A percentile compares a stretch with the other conserved stretches of the same genome.
phyloP scores from a whole-genome alignment of 1,284 basidiomycete species.

The Dichomitus squalens region DNA sequence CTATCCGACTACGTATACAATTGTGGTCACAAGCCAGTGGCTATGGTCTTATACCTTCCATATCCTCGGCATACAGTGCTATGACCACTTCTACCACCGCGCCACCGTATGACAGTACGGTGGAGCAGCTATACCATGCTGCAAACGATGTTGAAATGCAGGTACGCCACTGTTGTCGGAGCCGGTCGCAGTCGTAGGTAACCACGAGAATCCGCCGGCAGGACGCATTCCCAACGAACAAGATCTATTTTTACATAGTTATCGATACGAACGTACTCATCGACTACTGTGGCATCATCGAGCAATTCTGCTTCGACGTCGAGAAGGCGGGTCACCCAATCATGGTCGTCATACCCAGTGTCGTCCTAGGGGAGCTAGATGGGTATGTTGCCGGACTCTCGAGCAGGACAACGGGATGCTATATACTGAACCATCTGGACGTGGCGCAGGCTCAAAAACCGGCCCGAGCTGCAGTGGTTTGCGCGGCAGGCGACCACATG shows the following conservation, averaged over 20 bases:
- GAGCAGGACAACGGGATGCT: too few species aligned
- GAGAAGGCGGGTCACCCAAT: slow-evolving; percentile 52
- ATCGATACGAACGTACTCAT: slow-evolving; percentile 77
- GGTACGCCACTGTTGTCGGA: slow-evolving; percentile 37
- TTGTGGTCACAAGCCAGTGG: neutral
- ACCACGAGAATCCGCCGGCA: neutral
- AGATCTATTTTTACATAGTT: slow-evolving; percentile 47
- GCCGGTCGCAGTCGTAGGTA: too few species aligned
- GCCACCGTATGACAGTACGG: slow-evolving; percentile 38
- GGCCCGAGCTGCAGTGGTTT: slow-evolving; percentile 58
- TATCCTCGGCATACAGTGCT: neutral
- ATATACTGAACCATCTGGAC: neutral
- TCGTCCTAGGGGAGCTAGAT: slow-evolving; percentile 75
- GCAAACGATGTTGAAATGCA: slow-evolving; percentile 74
- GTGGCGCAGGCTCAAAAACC: slow-evolving; percentile 61
- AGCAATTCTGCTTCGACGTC: slow-evolving; percentile 63
- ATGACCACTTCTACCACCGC: neutral
- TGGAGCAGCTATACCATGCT: slow-evolving; percentile 52
- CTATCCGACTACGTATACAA: neutral
- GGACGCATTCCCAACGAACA: slow-evolving; percentile 23
- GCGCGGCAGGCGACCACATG: slow-evolving; percentile 72
- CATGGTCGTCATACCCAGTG: slow-evolving; percentile 66
- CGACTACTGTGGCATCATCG: slow-evolving; percentile 61
- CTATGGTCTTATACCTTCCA: neutral
- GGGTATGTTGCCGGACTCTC: slow-evolving; percentile 43